Conservation (phyloP, 352 stramenopile species). For the Globisporangium nagaii region DNA sequence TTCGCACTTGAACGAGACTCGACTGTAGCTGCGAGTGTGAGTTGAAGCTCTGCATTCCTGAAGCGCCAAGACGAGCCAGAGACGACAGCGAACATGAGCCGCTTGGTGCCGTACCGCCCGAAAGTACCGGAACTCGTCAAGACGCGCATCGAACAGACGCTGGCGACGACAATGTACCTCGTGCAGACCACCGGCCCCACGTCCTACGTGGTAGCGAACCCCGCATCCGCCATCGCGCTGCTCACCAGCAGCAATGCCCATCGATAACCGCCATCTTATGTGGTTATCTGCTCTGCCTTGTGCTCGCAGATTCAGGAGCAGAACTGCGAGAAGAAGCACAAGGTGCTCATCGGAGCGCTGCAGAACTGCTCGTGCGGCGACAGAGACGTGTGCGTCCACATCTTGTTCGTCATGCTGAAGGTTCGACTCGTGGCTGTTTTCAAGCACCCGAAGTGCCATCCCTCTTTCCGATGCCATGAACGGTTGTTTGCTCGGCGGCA, state of each 20-base stretch:
- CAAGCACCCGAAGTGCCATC: no score
- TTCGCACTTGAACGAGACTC: neutral
- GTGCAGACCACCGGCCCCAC: slow-evolving; percentile 74
- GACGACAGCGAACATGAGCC: slow-evolving; percentile 50
- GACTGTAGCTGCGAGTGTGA: neutral
- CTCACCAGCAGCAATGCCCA: no score
- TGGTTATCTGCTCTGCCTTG: no score
- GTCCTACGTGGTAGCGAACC: slow-evolving; percentile 76
- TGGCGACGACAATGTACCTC: slow-evolving; percentile 70
- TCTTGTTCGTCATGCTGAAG: slow-evolving; percentile 87
- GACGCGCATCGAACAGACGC: slow-evolving; percentile 59
- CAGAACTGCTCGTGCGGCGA: slow-evolving; percentile 75
- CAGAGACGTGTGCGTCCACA: slow-evolving; percentile 72
- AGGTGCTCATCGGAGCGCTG: slow-evolving; percentile 66
- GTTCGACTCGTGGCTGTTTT: slow-evolving; percentile 16
- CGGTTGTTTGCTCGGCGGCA: no score
- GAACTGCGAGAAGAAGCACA: slow-evolving; percentile 63
- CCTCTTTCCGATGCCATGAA: no score
- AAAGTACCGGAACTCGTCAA: slow-evolving; percentile 47
- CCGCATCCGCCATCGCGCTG: no score
- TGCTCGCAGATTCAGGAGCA: slow-evolving; percentile 61
- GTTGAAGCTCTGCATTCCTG: slow-evolving; percentile 17
- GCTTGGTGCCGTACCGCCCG: slow-evolving; percentile 51
- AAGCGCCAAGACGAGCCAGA: neutral
- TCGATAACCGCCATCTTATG: no score